Evolutionary conservation across 139 green algal species (phyloP), one percentile per base, ranked within the genome.

Genomic region (Chlorella sp.): DNA sequence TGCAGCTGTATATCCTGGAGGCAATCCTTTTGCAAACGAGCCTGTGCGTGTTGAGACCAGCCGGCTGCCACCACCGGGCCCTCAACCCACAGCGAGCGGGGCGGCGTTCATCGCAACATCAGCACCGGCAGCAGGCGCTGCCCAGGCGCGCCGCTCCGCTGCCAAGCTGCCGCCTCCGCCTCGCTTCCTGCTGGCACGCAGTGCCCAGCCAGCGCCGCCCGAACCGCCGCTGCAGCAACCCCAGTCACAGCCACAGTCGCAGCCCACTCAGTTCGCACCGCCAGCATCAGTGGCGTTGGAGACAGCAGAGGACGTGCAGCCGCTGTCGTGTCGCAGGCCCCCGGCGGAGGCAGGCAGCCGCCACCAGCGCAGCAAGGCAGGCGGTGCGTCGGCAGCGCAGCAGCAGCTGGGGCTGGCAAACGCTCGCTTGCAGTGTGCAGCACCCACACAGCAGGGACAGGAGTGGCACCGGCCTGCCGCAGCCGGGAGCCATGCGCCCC

Each of bases 121-220:
- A 57, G 48, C 9, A n/a, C 73, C n/a, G 19, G 73, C 73, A 14
- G 24, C 42, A n/a, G 73, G 2, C 37, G 78, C 40, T 14, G 30
- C 39, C 14, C 28, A 11, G 26, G 39, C 22, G 79, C 26, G 48
- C n/a, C 84, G 77, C 66, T 68, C 81, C n/a, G 53, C 4, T 21
- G 68, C 66, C 48, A 88, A 81, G 84, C 84, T 88, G 40, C 84
- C 84, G 30, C 84, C 84, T 12, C 84, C 84, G 30, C 84, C 84
- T 9, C 71, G 39, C 39, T 88, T 88, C 68, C 68, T 88, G 60
- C 66, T 88, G 64, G 64, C 37, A 30, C 36, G 83, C 3, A 28
- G 64, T 18, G 64, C 64, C 64, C 21, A 26, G 64, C 2, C 64
- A 71, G 64, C 64, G 21, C 21, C 64, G 64, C 64, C 64, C 2